These are phyloP conservation scores for Lathyrus oleraceus DNA, from an alignment of 306 rosid species.

Conservation along the genomic window DNA sequence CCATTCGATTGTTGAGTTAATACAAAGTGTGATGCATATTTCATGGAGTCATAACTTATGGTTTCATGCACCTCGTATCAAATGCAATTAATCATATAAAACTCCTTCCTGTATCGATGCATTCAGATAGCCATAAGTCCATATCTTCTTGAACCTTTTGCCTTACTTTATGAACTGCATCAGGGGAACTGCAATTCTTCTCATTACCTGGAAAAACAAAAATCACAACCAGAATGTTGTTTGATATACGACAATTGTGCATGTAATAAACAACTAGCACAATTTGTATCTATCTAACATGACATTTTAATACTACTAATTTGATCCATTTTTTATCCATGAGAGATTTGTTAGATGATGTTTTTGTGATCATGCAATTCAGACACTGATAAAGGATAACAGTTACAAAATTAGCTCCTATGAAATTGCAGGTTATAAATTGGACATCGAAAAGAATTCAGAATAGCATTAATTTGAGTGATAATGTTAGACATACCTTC, in stretches of 20 bases:
- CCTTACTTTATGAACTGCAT: slow-evolving; percentile 82
- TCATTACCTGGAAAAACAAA: slow-evolving; percentile 58
- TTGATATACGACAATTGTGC: slow-evolving; percentile 11
- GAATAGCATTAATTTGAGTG: slow-evolving; percentile 11
- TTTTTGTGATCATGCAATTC: neutral
- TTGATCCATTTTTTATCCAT: neutral
- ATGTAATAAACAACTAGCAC: slow-evolving; percentile 12
- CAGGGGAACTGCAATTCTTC: slow-evolving; percentile 73
- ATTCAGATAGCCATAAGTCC: slow-evolving; percentile 88
- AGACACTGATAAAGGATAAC: neutral
- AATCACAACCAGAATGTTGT: slow-evolving; percentile 19
- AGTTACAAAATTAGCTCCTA: neutral
- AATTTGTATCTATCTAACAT: neutral
- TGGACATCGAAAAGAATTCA: neutral
- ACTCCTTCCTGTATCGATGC: slow-evolving; percentile 42
- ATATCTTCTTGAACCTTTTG: slow-evolving; percentile 70
- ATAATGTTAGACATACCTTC: slow-evolving; percentile 58
- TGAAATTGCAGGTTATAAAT: slow-evolving; percentile 20
- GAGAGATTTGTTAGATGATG: neutral
- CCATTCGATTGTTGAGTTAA: neutral
- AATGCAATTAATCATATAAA: slow-evolving; percentile 35
- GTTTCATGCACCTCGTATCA: neutral
- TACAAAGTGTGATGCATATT: neutral
- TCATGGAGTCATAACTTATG: neutral
- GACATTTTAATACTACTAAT: neutral